These are phyloP conservation scores for Lasiosphaeria hispida DNA, from an alignment of 495 filamentous ascomycete species.

Conservation along the genomic window DNA sequence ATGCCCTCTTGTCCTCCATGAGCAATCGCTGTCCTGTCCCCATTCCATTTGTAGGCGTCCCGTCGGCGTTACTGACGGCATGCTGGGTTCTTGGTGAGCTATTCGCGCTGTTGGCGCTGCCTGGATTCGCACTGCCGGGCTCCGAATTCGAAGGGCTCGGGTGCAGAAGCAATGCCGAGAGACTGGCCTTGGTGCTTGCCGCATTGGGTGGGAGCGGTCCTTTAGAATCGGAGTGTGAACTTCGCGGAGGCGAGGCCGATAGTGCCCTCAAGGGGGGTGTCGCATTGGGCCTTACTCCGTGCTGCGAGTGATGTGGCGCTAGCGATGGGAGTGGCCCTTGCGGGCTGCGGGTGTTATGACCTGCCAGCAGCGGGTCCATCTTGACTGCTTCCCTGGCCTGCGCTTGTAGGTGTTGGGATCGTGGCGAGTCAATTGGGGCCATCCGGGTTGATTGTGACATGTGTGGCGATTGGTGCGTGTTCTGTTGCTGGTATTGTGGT, in stretches of 20 bases:
- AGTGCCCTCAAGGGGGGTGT: conserved; percentile 29
- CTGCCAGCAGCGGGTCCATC: conserved; percentile 34
- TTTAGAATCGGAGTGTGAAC: conserved; percentile 22
- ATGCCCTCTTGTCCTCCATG: conserved; percentile 59
- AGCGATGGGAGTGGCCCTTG: conserved; percentile 33
- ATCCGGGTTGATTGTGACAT: conserved; percentile 18
- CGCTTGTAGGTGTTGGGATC: conserved; percentile 37
- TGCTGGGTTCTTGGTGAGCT: conserved; percentile 30
- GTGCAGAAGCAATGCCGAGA: conserved; percentile 38
- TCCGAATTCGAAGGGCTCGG: conserved; percentile 36
- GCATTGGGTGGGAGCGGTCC: neutral
- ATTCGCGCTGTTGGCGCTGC: conserved; percentile 33
- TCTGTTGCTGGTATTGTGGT: neutral
- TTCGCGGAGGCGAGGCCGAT: conserved; percentile 36
- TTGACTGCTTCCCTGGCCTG: conserved; percentile 34
- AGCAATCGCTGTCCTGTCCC: neutral
- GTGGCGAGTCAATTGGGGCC: conserved; percentile 31
- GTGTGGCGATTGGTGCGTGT: conserved; percentile 21
- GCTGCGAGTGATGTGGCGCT: conserved; percentile 7
- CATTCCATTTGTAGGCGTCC: neutral
- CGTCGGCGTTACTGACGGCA: neutral
- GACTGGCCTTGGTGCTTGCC: conserved; percentile 35
- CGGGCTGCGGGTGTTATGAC: conserved; percentile 23
- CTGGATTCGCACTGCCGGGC: conserved; percentile 39
- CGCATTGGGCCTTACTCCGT: neutral